Evolutionary conservation across 495 filamentous ascomycete genomes (phyloP), one percentile per base, ranked within the genome.

Genomic region (Podospora bellae-mahoneyi): DNA sequence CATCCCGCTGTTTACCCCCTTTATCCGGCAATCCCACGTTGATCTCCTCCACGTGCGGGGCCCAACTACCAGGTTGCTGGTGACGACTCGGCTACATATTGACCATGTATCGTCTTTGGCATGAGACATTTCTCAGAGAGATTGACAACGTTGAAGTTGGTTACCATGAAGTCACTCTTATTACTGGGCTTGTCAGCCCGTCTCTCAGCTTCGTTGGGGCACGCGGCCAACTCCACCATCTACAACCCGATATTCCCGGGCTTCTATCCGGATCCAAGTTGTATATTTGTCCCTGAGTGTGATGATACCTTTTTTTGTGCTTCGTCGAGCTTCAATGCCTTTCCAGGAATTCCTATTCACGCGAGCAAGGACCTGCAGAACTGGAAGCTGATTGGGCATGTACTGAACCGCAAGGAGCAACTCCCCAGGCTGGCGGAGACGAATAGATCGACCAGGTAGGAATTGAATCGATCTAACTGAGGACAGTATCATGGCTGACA

Each of bases 211-310:
- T 65, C 68, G 0, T 54, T 56, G 58, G 70, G 64, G 6, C 63
- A 68, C 66, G 57, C 6, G 19, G 20, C 5, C 7, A 70, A 80
- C 56, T 80, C 78, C 7, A 79, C 79, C 5, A 79, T 79, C 65
- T 71, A 73, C 60, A 86, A 87, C 70, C 85, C 85, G 15, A 84
- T 86, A 64, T 68, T 86, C 9, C 84, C 84, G 0, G 84, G 85
- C 23, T 87, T 84, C 70, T 81, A 84, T 69, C 83, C 85, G 0
- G 85, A 87, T 69, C 86, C 86, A 0, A 82, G 79, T 67, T 86
- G 84, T 68, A 84, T 85, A 32, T 83, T 79, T 63, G 81, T 86
- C 5, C 69, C 75, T 0, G 80, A 85, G 30, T 79, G 77, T 66
- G 76, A 84, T 60, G 69, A 82, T 26, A 86, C 82, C 13, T 84